Evolutionary conservation across 2,329 filamentous ascomycete species (phyloP).

Genomic region (Fusarium floridanum): DNA sequence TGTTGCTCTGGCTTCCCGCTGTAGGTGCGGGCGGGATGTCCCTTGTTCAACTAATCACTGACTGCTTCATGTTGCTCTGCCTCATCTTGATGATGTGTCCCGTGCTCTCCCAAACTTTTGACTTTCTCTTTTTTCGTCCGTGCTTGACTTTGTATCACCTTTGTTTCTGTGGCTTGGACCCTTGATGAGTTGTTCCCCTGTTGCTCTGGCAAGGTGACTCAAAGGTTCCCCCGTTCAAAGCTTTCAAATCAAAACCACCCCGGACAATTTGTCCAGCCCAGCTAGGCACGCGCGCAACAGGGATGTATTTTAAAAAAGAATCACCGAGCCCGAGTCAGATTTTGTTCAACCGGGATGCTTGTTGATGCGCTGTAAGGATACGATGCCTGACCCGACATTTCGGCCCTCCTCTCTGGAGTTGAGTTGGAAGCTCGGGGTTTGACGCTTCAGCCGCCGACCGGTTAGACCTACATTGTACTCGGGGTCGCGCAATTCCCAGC

Average conservation of each 20-base stretch:
- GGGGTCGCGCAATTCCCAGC: slow-evolving; percentile 1
- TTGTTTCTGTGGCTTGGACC: slow-evolving; percentile 30
- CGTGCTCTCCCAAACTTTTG: neutral
- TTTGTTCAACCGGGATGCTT: slow-evolving; percentile 20
- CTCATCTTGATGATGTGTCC: slow-evolving; percentile 16
- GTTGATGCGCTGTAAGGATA: slow-evolving; percentile 13
- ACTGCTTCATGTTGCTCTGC: slow-evolving; percentile 22
- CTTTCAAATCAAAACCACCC: slow-evolving; percentile 17
- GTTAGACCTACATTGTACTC: neutral
- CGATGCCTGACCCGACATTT: slow-evolving; percentile 9
- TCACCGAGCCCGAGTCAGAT: slow-evolving; percentile 12
- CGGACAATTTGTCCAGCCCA: slow-evolving; percentile 31
- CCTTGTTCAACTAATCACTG: slow-evolving; percentile 23
- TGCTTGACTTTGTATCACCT: slow-evolving; percentile 18
- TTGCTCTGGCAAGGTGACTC: slow-evolving; percentile 38
- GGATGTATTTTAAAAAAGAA: slow-evolving; percentile 16
- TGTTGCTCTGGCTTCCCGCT: slow-evolving; percentile 20
- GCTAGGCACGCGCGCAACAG: slow-evolving; percentile 19
- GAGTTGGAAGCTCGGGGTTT: slow-evolving; percentile 10
- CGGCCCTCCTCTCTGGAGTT: slow-evolving; percentile 17
- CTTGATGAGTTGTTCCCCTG: slow-evolving; percentile 36
- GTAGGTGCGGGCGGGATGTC: slow-evolving; percentile 29
- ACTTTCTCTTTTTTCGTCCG: slow-evolving; percentile 15
- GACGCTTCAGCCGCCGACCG: slow-evolving; percentile 8
- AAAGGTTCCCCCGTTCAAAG: slow-evolving; percentile 8